Evolutionary conservation across 345 rosid species (phyloP).

Genomic region (Heritiera fomes): DNA sequence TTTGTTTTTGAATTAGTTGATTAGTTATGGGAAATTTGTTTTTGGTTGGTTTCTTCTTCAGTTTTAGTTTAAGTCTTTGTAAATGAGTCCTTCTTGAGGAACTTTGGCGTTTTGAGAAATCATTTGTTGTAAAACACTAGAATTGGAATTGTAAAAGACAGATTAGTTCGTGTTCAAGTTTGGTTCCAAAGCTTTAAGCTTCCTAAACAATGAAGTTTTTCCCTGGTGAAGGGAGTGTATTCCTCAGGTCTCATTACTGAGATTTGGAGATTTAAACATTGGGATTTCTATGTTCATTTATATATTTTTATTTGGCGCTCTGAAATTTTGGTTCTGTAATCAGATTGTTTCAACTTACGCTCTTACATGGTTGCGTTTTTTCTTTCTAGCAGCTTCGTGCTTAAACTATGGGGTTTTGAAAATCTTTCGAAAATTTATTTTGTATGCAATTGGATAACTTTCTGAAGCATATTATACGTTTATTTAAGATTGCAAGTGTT

Average conservation of each 20-base stretch:
- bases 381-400: neutral
- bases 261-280: neutral
- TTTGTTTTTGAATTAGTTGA: neutral
- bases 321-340: neutral
- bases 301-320: neutral
- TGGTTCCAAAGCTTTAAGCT: neutral
- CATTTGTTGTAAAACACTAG: neutral
- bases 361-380: neutral
- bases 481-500: neutral
- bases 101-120: neutral
- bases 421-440: neutral
- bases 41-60: neutral
- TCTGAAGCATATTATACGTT: neutral
- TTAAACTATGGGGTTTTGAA: neutral
- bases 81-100: neutral
- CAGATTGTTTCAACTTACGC: neutral
- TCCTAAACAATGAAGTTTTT: neutral
- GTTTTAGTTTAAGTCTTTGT: neutral
- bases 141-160: neutral
- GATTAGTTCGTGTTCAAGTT: neutral
- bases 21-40: too few relatives aligned
- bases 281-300: constrained; percentile 1
- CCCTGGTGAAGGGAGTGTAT: neutral
- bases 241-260: constrained; percentile 2
- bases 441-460: neutral